Evolutionary conservation across 2,329 filamentous ascomycete genomes (phyloP), one percentile per base, ranked within the genome.

Genomic region (Esteya vermicola): DNA sequence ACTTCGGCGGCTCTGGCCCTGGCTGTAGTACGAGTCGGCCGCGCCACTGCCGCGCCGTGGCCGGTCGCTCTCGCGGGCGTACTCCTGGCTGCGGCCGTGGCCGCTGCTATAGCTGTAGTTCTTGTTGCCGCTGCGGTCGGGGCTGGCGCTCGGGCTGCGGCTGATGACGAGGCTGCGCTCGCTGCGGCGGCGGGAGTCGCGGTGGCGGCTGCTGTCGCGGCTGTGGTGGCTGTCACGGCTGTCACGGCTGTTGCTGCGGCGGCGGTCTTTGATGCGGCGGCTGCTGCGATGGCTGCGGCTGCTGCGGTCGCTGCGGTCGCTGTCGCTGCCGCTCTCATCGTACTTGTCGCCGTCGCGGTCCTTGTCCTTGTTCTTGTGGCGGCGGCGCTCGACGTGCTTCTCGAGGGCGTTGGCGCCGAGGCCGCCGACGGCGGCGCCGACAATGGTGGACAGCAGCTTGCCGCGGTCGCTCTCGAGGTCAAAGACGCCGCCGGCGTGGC

Each of bases 351-450:
- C 38, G 19, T 45, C 34, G 14, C 44, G 23, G 33, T 44, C 36
- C 32, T 42, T 38, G 19, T 44, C 48, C 12, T 54, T 45, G 43
- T 60, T 54, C n/a, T 43, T 38, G 12, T 55, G 53, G 7, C 56
- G 54, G 10, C 54, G 54, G 38, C 53, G 51, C 48, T 67, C 64
- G 10, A 68, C 51, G 34, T 57, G 56, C 45, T 60, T 64, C 46
- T 65, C 62, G 27, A 70, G 50, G 13, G 63, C 66, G 39, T 70
- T 74, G 12, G 69, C 70, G 5, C 68, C 68, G 9, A 75, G 57
- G 4, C 69, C 70, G 3, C 68, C 70, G 1, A 70, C 68, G 4
- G 70, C 65, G 2, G 68, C 70, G 3, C 70, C 70, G 4, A 73
- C 58, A 9, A 73, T 54, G 9, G 70, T 71, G 4, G 66, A 64